Percentiles rank a stretch among this genome's conserved stretches.
Conservation (phyloP, 768 basidiomycete species). For the Naganishia antarctica region DNA sequence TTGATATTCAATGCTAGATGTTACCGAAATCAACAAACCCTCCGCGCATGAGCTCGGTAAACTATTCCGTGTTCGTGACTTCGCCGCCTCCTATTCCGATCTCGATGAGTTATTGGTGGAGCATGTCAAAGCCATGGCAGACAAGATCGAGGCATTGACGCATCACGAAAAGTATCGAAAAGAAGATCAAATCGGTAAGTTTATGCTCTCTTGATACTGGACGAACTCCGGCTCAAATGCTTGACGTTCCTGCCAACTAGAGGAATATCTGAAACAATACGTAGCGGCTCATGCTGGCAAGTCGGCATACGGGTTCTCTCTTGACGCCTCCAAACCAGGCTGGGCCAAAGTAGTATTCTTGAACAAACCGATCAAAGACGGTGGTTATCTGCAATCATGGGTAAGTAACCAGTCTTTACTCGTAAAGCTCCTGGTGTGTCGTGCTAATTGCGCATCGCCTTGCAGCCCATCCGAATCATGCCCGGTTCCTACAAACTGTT, state of each 20-base stretch:
- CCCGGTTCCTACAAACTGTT: slow-evolving; percentile 68
- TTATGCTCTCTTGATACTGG: neutral
- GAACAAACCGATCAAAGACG: slow-evolving; percentile 70
- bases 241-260: slow-evolving; percentile 50
- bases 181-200: slow-evolving; percentile 85
- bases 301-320: slow-evolving; percentile 90
- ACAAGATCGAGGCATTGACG: slow-evolving; percentile 90
- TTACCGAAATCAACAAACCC: slow-evolving; percentile 52
- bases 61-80: slow-evolving; percentile 40
- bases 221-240: neutral
- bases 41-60: slow-evolving; percentile 49
- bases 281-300: slow-evolving; percentile 88
- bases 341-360: slow-evolving; percentile 91
- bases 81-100: slow-evolving; percentile 68
- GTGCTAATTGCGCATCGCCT: slow-evolving; percentile 5
- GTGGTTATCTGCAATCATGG: slow-evolving; percentile 82
- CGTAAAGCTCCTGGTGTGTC: neutral
- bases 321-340: slow-evolving; percentile 82
- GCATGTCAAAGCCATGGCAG: slow-evolving; percentile 88
- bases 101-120: slow-evolving; percentile 95
- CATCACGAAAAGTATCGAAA: slow-evolving; percentile 89
- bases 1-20: slow-evolving; percentile 41
- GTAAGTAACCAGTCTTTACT: slow-evolving; percentile 53
- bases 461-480: slow-evolving; percentile 46
- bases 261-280: slow-evolving; percentile 79